phyloP scores from a whole-genome alignment of 2,329 filamentous ascomycete genomes.

The Epicoccum nigrum region DNA sequence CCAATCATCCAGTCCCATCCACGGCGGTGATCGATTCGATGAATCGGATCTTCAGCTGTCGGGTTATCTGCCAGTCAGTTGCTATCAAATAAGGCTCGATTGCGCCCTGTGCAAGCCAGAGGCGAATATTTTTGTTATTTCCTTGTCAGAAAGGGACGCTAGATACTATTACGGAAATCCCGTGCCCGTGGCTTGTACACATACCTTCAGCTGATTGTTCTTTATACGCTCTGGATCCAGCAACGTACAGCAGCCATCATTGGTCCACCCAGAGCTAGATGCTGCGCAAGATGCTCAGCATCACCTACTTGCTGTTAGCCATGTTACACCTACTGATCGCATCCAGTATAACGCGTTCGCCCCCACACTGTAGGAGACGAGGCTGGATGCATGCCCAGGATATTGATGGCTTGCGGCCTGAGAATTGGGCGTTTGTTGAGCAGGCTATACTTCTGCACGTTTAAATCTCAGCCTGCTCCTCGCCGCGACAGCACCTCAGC shows the following conservation, averaged over 20 bases:
- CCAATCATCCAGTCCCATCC: too few species aligned
- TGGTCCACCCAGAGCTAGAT: conserved; percentile 4
- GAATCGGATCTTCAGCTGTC: conserved; percentile 2
- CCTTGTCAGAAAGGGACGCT: neutral
- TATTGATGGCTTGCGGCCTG: conserved; percentile 18
- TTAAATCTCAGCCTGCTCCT: neutral
- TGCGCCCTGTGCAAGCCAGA: conserved; percentile 1
- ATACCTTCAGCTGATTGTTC: conserved; percentile 1
- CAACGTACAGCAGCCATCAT: conserved; percentile 1
- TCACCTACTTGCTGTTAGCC: conserved; percentile 5
- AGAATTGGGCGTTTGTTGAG: conserved; percentile 3
- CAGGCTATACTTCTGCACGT: conserved; percentile 8
- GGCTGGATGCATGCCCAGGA: conserved; percentile 7
- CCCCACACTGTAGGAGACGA: conserved; percentile 12
- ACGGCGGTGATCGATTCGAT: too few species aligned
- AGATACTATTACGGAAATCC: conserved; percentile 1
- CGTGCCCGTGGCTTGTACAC: neutral
- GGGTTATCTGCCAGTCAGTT: conserved; percentile 4
- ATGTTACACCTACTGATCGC: conserved; percentile 5
- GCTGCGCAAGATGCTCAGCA: conserved; percentile 4
- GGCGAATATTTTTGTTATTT: neutral
- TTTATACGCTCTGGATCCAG: neutral
- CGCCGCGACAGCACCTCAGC: neutral
- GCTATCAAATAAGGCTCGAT: conserved; percentile 6
- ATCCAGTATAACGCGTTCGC: conserved; percentile 14